Percentiles rank a stretch among this genome's conserved stretches.
Conservation (phyloP, 345 rosid genomes). For the Lumnitzera racemosa region DNA sequence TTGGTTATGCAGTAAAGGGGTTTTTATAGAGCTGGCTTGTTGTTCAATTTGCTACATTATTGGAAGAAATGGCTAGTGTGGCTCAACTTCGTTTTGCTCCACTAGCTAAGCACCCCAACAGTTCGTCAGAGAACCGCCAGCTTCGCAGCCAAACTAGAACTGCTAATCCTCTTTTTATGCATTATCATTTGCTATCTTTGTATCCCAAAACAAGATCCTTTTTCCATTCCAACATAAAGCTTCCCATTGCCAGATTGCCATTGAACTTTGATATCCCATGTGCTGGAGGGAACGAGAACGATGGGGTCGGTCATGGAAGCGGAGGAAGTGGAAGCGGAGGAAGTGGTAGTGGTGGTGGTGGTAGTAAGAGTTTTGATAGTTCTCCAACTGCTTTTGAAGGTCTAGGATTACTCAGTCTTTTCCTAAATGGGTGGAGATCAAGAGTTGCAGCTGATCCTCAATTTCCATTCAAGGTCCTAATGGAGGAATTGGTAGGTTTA, state of each 20-base stretch:
- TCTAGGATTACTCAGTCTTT: conserved; percentile 54
- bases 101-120: no score
- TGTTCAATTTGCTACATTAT: no score
- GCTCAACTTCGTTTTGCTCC: no score
- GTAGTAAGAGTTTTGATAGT: conserved; percentile 13
- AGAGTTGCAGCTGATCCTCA: conserved; percentile 93
- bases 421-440: conserved; percentile 80
- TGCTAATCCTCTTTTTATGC: no score
- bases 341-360: conserved; percentile 21
- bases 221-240: conserved; percentile 5
- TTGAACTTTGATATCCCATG: conserved; percentile 12
- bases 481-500: conserved; percentile 95
- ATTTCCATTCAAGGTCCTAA: conserved; percentile 86
- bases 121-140: no score
- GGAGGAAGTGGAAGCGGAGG: conserved; percentile 12
- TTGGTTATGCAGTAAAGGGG: no score
- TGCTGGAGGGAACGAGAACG: conserved; percentile 36
- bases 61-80: no score
- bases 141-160: no score
- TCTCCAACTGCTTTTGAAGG: conserved; percentile 18
- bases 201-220: conserved; percentile 4
- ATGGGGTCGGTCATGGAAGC: conserved; percentile 27
- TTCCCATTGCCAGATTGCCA: not conserved
- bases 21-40: no score
- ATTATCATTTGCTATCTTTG: not conserved